Conservation (phyloP, 2,329 filamentous ascomycete species). For the Nemania abortiva region DNA sequence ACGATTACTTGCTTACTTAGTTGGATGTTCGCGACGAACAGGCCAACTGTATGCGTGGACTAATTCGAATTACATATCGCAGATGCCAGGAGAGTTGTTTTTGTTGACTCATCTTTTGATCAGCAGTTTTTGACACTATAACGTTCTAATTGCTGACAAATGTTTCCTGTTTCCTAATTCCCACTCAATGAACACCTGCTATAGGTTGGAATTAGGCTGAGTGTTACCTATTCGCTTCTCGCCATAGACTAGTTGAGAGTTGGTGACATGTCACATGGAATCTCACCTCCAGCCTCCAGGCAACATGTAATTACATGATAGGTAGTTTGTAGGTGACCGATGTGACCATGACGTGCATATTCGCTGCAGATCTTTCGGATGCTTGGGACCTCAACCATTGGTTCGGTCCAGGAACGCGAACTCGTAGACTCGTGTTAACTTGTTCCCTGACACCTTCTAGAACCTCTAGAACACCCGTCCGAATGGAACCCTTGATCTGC, state of each 20-base stretch:
- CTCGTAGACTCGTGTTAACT: background rate
- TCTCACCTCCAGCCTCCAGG: slow-evolving; percentile 9
- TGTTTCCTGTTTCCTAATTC: slow-evolving; percentile 1
- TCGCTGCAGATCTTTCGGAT: slow-evolving; percentile 23
- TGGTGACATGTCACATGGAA: slow-evolving; percentile 1
- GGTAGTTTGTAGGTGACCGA: slow-evolving; percentile 9
- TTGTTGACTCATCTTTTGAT: slow-evolving; percentile 23
- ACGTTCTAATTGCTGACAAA: slow-evolving; percentile 33
- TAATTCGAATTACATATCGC: slow-evolving; percentile 26
- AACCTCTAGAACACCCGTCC: slow-evolving; percentile 17
- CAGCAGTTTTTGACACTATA: background rate
- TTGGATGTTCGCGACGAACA: background rate
- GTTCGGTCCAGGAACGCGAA: slow-evolving; percentile 1
- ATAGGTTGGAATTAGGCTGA: background rate
- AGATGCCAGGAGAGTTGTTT: background rate
- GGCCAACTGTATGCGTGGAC: background rate
- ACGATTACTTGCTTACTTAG: slow-evolving; percentile 17
- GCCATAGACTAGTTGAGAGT: too few species aligned
- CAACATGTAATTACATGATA: slow-evolving; percentile 10
- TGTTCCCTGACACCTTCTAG: background rate
- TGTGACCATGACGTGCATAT: slow-evolving; percentile 28
- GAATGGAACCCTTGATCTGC: slow-evolving; percentile 5
- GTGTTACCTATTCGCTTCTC: background rate
- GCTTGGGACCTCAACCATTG: slow-evolving; percentile 27
- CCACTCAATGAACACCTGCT: background rate